A percentile compares a stretch with the other conserved stretches of the same genome.
phyloP scores from a whole-genome alignment of 129 eudicot species.

The Arctium minus region DNA sequence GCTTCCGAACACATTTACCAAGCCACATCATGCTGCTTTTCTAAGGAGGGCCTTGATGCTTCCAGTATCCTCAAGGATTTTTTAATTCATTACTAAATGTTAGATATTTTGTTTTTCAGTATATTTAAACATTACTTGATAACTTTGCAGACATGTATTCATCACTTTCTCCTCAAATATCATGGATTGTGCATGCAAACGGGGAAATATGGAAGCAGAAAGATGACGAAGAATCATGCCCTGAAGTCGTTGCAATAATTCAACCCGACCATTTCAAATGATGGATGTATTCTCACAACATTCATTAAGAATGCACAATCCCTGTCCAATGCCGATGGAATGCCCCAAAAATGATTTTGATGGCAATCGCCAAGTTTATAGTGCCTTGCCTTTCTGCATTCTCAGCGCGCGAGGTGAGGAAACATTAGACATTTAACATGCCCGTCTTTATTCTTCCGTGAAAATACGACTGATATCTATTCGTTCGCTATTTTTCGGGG shows the following conservation, averaged over 20 bases:
- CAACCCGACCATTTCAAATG: slow-evolving; percentile 74
- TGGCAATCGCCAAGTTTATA: background rate
- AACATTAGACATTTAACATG: slow-evolving; percentile 7
- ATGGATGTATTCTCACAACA: background rate
- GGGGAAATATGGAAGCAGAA: slow-evolving; percentile 91
- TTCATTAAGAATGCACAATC: background rate
- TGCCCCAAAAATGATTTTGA: slow-evolving; percentile 7
- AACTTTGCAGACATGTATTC: slow-evolving; percentile 66
- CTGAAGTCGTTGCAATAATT: slow-evolving; percentile 66
- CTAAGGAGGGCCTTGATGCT: background rate
- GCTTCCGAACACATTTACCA: background rate
- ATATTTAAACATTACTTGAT: background rate
- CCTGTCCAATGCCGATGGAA: background rate
- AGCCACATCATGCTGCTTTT: background rate
- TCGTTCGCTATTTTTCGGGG: background rate
- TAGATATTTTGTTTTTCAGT: background rate
- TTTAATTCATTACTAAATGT: background rate
- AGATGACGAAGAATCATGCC: slow-evolving; percentile 63
- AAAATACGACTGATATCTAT: slow-evolving; percentile 5
- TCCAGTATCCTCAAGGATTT: background rate
- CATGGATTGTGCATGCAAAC: slow-evolving; percentile 82
- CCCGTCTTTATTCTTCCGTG: slow-evolving; percentile 1
- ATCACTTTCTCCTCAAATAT: slow-evolving; percentile 78
- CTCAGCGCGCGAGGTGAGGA: background rate
- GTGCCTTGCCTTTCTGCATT: background rate